Percentiles rank a stretch among this genome's conserved stretches.
phyloP scores from a whole-genome alignment of 495 filamentous ascomycete species.

The Neurospora sp. region DNA sequence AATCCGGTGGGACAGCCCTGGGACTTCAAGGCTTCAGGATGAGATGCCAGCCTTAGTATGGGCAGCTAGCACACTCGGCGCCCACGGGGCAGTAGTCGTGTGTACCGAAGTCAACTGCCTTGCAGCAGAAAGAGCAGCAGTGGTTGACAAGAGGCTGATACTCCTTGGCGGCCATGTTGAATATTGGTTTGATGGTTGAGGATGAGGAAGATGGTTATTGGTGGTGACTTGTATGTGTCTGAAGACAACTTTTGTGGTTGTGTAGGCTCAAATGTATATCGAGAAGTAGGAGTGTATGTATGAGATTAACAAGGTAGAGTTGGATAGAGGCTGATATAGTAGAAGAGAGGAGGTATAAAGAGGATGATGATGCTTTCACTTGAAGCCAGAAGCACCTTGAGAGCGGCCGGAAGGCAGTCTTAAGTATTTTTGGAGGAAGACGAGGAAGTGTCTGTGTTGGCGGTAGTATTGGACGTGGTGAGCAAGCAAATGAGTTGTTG shows the following conservation, averaged over 20 bases:
- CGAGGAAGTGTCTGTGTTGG: not conserved
- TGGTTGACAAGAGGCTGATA: conserved; percentile 35
- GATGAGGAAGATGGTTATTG: not conserved
- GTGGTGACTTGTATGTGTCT: not conserved
- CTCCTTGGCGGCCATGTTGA: conserved; percentile 37
- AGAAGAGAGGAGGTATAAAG: not conserved
- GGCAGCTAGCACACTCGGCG: conserved; percentile 34
- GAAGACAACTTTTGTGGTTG: not conserved
- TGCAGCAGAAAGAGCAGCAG: conserved; percentile 45
- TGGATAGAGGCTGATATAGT: not conserved
- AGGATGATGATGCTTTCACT: conserved; percentile 9
- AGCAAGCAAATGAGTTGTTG: not conserved
- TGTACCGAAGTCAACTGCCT: conserved; percentile 40
- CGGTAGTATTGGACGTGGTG: not conserved
- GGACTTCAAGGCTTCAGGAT: not conserved
- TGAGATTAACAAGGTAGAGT: not conserved
- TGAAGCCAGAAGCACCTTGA: not conserved
- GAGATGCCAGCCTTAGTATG: conserved; percentile 21
- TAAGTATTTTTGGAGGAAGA: not conserved
- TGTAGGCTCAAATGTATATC: not conserved
- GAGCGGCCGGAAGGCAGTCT: not conserved
- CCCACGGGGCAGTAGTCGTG: conserved; percentile 39
- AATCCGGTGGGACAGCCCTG: conserved; percentile 10
- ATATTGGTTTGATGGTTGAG: not conserved
- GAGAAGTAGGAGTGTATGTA: not conserved